A percentile compares a stretch with the other conserved stretches of the same genome.
Conservation (phyloP, 495 filamentous ascomycete genomes). For the Tuber umbilicatum region DNA sequence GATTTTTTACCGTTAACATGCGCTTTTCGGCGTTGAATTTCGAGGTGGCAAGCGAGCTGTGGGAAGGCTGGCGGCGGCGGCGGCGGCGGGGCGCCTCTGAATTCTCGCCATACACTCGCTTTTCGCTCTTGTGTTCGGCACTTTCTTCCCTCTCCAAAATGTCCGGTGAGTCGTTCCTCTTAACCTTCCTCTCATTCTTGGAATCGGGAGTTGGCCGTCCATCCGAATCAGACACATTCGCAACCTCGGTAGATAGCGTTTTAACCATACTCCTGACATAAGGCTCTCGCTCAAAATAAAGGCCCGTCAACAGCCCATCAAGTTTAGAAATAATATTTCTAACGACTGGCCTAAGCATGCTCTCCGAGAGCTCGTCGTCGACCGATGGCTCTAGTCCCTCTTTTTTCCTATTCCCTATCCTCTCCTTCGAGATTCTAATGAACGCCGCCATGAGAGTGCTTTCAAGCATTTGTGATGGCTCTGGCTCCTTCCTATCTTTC, state of each 20-base stretch:
- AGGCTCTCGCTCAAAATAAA: slow-evolving; percentile 18
- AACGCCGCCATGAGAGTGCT: slow-evolving; percentile 20
- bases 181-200: slow-evolving; percentile 4
- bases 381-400: slow-evolving; percentile 8
- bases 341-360: slow-evolving; percentile 23
- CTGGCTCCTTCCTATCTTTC: neutral
- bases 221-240: neutral
- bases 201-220: slow-evolving; percentile 7
- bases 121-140: neutral
- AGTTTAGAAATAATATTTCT: slow-evolving; percentile 24
- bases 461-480: slow-evolving; percentile 24
- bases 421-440: slow-evolving; percentile 13
- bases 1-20: neutral
- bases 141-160: neutral
- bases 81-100: neutral
- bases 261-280: slow-evolving; percentile 8
- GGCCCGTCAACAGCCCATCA: slow-evolving; percentile 18
- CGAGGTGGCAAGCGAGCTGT: neutral
- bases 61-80: slow-evolving; percentile 4
- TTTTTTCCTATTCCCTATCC: neutral
- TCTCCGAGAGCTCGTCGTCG: slow-evolving; percentile 21
- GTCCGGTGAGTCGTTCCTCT: neutral
- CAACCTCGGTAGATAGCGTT: neutral
- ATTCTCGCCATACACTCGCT: neutral
- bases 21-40: slow-evolving; percentile 16